Base-by-base conservation (phyloP, 2,329 filamentous ascomycete genomes). In the Microsporum audouinii region DNA sequence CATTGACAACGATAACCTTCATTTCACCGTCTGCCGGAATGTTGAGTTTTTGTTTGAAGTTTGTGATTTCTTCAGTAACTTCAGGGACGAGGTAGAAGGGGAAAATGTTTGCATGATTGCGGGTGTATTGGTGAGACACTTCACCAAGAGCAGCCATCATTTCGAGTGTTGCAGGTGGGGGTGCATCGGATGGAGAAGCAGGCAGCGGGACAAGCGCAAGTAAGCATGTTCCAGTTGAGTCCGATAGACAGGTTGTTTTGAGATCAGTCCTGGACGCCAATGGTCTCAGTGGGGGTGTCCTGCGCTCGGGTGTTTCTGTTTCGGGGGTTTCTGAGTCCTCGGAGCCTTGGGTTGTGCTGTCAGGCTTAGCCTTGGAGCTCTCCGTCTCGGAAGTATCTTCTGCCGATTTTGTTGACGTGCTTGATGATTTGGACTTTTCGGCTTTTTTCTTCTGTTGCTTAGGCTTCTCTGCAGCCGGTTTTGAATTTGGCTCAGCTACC, bases 1-100 rank as follows among this genome's bases (percentile, higher is more conserved):
- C 88, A 73, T 96, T 96, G 62, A 95, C 73, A 14, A 91, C 91
- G 60, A 97, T 79, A 51, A 97, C 75, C 70, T 91, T 85, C 14
- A 90, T 77, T 0, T 83, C 77, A 1, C 78, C 77, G 0, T 75
- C 73, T 1, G 70, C 70, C 1, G 75, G 72, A 27, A 96, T 78
- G 0, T 78, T 81, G 17, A 96, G 82, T n/a, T 80, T 77, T 45
- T 79, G 75, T 61, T 84, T 78, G 3, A 92, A 72, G 3, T 73
- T 71, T 1, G 76, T 72, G 0, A 82, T 81, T 5, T 80, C 80
- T n/a, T 79, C 73, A 65, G 87, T 87, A 41, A 80, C 77, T 47
- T 78, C 77, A 10, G 89, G 82, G 0, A 97, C 79, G 57, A 86
- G 84, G 71, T 87, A 92, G 75, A 96, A 88, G 29, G 91, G 90